These are phyloP conservation scores for Drechslerella coelobrocha DNA, from an alignment of 2,329 filamentous ascomycete genomes.

Conservation along the genomic window DNA sequence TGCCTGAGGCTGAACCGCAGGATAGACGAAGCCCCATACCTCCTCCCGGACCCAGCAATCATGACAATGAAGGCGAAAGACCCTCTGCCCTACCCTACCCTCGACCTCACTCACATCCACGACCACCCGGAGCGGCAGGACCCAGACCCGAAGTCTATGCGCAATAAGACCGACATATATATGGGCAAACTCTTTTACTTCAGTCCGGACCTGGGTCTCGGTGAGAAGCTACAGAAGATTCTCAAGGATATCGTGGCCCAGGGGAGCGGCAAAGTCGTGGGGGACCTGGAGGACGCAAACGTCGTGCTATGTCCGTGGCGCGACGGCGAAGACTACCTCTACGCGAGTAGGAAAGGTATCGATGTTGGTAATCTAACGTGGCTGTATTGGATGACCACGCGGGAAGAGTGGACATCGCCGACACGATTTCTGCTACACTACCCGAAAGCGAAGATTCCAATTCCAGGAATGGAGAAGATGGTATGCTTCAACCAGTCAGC, in stretches of 20 bases:
- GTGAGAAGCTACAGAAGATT: slow-evolving; percentile 69
- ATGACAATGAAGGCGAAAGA: slow-evolving; percentile 68
- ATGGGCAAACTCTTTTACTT: slow-evolving; percentile 78
- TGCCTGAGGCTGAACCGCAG: slow-evolving; percentile 90
- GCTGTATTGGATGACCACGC: slow-evolving; percentile 89
- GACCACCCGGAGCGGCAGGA: slow-evolving; percentile 56
- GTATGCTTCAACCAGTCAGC: slow-evolving; percentile 18
- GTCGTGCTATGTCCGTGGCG: slow-evolving; percentile 88
- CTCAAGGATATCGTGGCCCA: slow-evolving; percentile 73
- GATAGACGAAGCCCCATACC: slow-evolving; percentile 86
- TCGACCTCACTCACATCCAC: slow-evolving; percentile 56
- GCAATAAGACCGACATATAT: slow-evolving; percentile 74
- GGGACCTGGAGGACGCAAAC: slow-evolving; percentile 72
- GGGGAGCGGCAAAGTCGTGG: slow-evolving; percentile 74
- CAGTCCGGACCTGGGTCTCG: slow-evolving; percentile 75
- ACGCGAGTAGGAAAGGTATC: slow-evolving; percentile 76
- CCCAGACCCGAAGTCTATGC: slow-evolving; percentile 58
- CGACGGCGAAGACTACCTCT: slow-evolving; percentile 77
- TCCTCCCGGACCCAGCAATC: slow-evolving; percentile 83
- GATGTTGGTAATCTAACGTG: slow-evolving; percentile 91
- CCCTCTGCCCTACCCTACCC: slow-evolving; percentile 69
- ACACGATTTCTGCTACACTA: slow-evolving; percentile 86
- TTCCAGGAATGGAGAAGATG: slow-evolving; percentile 75
- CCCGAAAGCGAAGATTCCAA: slow-evolving; percentile 76
- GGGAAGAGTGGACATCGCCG: slow-evolving; percentile 87